Conservation (phyloP, 805 yeast species). For the Saccharomycopsis javanensis region DNA sequence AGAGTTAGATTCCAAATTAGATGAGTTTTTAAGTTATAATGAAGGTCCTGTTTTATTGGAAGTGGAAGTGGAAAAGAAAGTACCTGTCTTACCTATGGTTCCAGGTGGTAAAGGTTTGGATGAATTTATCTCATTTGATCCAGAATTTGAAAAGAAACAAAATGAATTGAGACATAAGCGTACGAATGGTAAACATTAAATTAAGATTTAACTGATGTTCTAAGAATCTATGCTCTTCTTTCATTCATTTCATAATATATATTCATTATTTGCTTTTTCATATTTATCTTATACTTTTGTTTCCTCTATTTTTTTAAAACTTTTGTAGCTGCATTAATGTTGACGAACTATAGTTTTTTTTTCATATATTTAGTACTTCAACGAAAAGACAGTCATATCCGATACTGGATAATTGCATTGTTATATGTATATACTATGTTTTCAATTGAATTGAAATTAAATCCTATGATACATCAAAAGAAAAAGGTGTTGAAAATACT, state of each 20-base stretch:
- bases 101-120: constrained; percentile 93
- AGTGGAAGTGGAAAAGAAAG: constrained; percentile 72
- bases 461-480: too few relatives aligned
- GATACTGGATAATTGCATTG: too few relatives aligned
- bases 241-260: too few relatives aligned
- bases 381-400: too few relatives aligned
- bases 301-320: neutral
- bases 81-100: constrained; percentile 84
- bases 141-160: constrained; percentile 67
- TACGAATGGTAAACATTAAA: constrained; percentile 59
- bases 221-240: too few relatives aligned
- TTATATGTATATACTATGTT: too few relatives aligned
- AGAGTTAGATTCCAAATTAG: constrained; percentile 48
- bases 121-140: constrained; percentile 83
- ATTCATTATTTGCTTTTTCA: too few relatives aligned
- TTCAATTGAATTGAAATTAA: too few relatives aligned
- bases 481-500: too few relatives aligned
- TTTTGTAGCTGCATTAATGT: neutral
- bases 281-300: neutral
- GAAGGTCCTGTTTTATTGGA: constrained; percentile 86
- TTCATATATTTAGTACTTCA: too few relatives aligned
- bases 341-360: neutral
- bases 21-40: constrained; percentile 59
- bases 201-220: neutral
- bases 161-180: constrained; percentile 58